Base-by-base conservation (phyloP, 495 filamentous ascomycete species). In the Jackrogersella multiformis region DNA sequence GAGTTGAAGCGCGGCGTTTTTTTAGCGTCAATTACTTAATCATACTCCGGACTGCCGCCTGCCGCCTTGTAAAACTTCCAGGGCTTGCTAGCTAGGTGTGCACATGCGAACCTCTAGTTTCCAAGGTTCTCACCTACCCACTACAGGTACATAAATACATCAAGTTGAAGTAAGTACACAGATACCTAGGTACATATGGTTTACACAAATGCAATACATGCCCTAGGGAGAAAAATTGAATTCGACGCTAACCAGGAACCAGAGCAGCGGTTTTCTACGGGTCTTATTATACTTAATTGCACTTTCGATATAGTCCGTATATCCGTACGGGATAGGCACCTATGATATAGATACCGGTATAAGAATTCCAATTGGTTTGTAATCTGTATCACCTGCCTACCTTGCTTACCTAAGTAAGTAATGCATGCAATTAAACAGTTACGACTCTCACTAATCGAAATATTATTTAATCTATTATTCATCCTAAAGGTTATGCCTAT, bases 1-100 rank as follows among this genome's bases (percentile, higher is more conserved):
- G n/a, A n/a, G n/a, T n/a, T 71, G 68, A 71, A 67, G 63, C 68
- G 68, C 68, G 68, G 68, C 67, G 67, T 70, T 70, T 70, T 70
- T 70, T 70, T 70, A 70, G 67, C 60, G 67, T 61, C 55, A 56
- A 61, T 70, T 71, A 66, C 63, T 67, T 67, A 71, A 66, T 71
- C 63, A 68, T 10, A 60, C 41, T 42, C 55, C 55, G 56, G 44
- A 51, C 57, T 54, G 45, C 48, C 39, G 38, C 38, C 51, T 56
- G 21, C 13, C 32, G 30, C 35, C 13, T 26, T 13, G 20, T 18
- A 55, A 45, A n/a, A 21, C 23, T 44, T n/a, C n/a, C n/a, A n/a
- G n/a, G n/a, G n/a, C n/a, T n/a, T n/a, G n/a, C n/a, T n/a, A n/a
- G n/a, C n/a, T n/a, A n/a, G n/a, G n/a, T n/a, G n/a, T 61, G 66